Base-by-base conservation (phyloP, 495 filamentous ascomycete genomes). In the Sordaria brevicollis region DNA sequence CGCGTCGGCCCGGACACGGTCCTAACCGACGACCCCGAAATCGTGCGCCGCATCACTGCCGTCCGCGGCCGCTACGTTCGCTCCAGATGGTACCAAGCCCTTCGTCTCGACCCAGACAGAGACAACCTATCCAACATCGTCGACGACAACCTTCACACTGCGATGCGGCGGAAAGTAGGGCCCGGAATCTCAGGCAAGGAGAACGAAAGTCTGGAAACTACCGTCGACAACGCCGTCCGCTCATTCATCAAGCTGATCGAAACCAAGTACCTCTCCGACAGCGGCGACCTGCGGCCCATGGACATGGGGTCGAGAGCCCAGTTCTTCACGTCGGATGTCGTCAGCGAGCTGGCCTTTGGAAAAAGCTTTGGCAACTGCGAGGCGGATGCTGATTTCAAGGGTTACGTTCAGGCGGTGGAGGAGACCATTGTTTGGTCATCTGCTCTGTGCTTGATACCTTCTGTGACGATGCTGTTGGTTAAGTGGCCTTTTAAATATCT, bases 181-280 rank as follows among this genome's bases (percentile, higher is more conserved):
- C 49, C 73, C 9, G 84, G 83, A 2, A 87, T 87, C 70, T 75
- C 80, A 2, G 84, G 85, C 38, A 85, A 83, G 74, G 84, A 87
- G 19, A 79, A 79, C 31, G 72, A 76, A 10, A 49, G 76, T 19
- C 71, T 85, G 3, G 85, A 9, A n/a, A n/a, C n/a, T n/a, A n/a
- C n/a, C n/a, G 43, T 69, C 19, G 68, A 69, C 49, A 69, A 57
- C 49, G 49, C 65, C 17, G 68, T 69, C 49, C 68, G 21, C 21
- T 43, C 68, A 1, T 70, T 70, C 33, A 21, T 70, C 19, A 65
- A 66, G 11, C 36, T 70, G 5, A 36, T 66, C 25, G 25, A 66
- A 34, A 17, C 25, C 6, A 66, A 70, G 36, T 70, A 70, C 37
- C 2, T 65, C 7, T 66, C 57, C 0, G 19, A 21, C 5, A 25